These are phyloP conservation scores for Earliella scabrosa DNA, from an alignment of 1,284 basidiomycete species.

Conservation along the genomic window DNA sequence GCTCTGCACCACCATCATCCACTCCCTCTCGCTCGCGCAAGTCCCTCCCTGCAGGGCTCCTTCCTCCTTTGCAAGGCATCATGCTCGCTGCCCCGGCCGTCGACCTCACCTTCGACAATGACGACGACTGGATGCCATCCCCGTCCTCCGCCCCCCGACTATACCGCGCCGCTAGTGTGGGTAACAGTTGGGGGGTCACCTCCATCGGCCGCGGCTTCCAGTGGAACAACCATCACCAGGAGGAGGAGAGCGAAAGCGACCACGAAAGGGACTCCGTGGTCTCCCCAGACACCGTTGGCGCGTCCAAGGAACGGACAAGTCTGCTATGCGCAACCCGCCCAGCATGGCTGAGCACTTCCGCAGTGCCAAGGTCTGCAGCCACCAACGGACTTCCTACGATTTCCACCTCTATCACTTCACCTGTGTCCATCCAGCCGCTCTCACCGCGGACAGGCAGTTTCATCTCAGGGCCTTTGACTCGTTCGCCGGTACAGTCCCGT, in stretches of 20 bases:
- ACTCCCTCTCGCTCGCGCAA: slow-evolving; percentile 25
- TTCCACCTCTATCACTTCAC: slow-evolving; percentile 20
- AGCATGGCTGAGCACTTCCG: slow-evolving; percentile 29
- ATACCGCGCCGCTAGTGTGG: slow-evolving; percentile 66
- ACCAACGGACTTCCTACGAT: slow-evolving; percentile 19
- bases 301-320: slow-evolving; percentile 15
- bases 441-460: slow-evolving; percentile 25
- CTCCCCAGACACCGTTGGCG: slow-evolving; percentile 1
- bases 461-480: slow-evolving; percentile 34
- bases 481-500: slow-evolving; percentile 38
- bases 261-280: slow-evolving; percentile 13
- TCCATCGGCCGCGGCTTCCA: slow-evolving; percentile 82
- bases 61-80: slow-evolving; percentile 27
- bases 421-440: slow-evolving; percentile 23
- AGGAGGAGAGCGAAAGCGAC: slow-evolving; percentile 24
- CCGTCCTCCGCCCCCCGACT: slow-evolving; percentile 43
- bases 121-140: slow-evolving; percentile 60
- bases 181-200: slow-evolving; percentile 81
- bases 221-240: slow-evolving; percentile 57
- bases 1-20: slow-evolving; percentile 37
- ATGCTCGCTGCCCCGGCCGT: slow-evolving; percentile 65
- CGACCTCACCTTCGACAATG: slow-evolving; percentile 61
- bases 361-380: slow-evolving; percentile 24
- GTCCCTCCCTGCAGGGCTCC: slow-evolving; percentile 18
- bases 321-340: slow-evolving; percentile 22